Conservation (phyloP, 2,329 filamentous ascomycete genomes). For the Arthrobotrys musiformis region DNA sequence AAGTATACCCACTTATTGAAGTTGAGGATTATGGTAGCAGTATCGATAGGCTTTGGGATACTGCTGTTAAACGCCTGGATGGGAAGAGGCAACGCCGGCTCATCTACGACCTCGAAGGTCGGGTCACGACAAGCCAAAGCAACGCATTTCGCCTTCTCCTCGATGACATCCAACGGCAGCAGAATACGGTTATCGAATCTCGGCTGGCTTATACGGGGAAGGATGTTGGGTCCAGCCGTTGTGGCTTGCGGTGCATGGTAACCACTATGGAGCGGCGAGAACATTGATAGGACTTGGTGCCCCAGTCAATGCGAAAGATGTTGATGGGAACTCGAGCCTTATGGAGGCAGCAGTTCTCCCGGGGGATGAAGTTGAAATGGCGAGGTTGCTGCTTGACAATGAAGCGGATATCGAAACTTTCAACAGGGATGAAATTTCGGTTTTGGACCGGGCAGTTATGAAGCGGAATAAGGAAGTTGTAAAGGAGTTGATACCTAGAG, state of each 20-base stretch:
- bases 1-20: no score
- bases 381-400: slow-evolving; percentile 21
- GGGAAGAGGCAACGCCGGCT: slow-evolving; percentile 13
- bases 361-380: slow-evolving; percentile 26
- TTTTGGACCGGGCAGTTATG: slow-evolving; percentile 24
- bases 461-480: slow-evolving; percentile 2
- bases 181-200: slow-evolving; percentile 20
- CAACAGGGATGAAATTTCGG: background rate
- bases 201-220: slow-evolving; percentile 24
- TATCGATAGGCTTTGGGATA: slow-evolving; percentile 34
- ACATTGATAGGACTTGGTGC: slow-evolving; percentile 34
- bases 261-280: slow-evolving; percentile 17
- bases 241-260: slow-evolving; percentile 18
- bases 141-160: slow-evolving; percentile 43
- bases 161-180: slow-evolving; percentile 34
- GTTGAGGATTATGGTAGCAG: no score
- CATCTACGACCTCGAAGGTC: slow-evolving; percentile 27
- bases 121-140: slow-evolving; percentile 22
- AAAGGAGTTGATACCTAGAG: slow-evolving; percentile 18
- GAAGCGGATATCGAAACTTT: slow-evolving; percentile 25
- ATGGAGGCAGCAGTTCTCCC: background rate
- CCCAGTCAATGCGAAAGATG: slow-evolving; percentile 26
- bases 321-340: slow-evolving; percentile 35
- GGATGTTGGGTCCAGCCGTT: slow-evolving; percentile 18
- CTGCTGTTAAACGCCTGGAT: slow-evolving; percentile 18